Evolutionary conservation across 1,139 yeast genomes (phyloP).

Genomic region (Sugiyamaella xylanicola): DNA sequence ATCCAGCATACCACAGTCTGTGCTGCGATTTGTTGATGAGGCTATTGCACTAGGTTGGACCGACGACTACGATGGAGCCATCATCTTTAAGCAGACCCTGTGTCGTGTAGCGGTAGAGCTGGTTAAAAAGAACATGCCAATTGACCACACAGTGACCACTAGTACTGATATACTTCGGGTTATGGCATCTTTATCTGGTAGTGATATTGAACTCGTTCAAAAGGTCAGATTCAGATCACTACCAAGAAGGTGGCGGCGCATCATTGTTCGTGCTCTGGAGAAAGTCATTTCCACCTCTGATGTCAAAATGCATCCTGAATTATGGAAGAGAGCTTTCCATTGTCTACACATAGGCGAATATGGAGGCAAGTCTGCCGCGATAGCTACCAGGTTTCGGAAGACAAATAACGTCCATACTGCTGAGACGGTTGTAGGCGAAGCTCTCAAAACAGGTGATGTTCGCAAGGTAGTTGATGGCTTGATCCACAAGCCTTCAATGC

Average conservation of each 20-base stretch:
- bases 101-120: slow-evolving; percentile 9
- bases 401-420: slow-evolving; percentile 4
- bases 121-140: background rate
- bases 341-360: slow-evolving; percentile 20
- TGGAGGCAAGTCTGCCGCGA: slow-evolving; percentile 13
- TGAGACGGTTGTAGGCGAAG: slow-evolving; percentile 14
- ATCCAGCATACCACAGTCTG: slow-evolving; percentile 7
- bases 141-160: slow-evolving; percentile 7
- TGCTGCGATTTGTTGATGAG: slow-evolving; percentile 10
- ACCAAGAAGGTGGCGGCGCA: slow-evolving; percentile 14
- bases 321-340: slow-evolving; percentile 22
- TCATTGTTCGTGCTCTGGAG: slow-evolving; percentile 18
- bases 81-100: slow-evolving; percentile 16
- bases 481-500: slow-evolving; percentile 15
- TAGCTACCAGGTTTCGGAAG: slow-evolving; percentile 16
- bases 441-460: slow-evolving; percentile 10
- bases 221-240: slow-evolving; percentile 17
- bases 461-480: slow-evolving; percentile 7
- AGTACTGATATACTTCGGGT: slow-evolving; percentile 20
- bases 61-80: slow-evolving; percentile 13
- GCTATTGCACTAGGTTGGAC: slow-evolving; percentile 15
- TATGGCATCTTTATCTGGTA: slow-evolving; percentile 16
- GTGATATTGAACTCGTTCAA: slow-evolving; percentile 14
- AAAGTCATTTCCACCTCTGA: slow-evolving; percentile 13
- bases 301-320: slow-evolving; percentile 10